These are phyloP conservation scores for Hymenoscyphus albidus DNA, from an alignment of 2,329 filamentous ascomycete genomes.

Conservation along the genomic window DNA sequence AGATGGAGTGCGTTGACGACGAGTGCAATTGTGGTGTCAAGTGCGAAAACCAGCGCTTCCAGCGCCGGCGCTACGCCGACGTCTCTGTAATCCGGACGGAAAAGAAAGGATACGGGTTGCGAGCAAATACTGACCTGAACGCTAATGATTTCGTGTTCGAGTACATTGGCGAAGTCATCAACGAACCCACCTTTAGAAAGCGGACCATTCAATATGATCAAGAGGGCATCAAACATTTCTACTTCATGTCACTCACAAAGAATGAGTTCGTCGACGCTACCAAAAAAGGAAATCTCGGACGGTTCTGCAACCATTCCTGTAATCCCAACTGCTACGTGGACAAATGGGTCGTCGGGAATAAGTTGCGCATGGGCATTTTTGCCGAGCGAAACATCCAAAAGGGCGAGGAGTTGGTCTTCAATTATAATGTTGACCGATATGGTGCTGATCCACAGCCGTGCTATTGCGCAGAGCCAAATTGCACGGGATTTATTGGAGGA, in stretches of 20 bases:
- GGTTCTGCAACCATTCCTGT: conserved; percentile 99
- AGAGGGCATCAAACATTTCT: conserved; percentile 98
- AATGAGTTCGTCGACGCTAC: conserved; percentile 97
- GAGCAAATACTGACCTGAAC: conserved; percentile 71
- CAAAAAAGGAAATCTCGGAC: conserved; percentile 89
- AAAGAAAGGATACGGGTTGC: conserved; percentile 93
- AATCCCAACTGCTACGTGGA: conserved; percentile 99
- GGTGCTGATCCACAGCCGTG: conserved; percentile 95
- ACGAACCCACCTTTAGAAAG: conserved; percentile 81
- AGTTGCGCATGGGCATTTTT: conserved; percentile 98
- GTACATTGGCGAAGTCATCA: conserved; percentile 97
- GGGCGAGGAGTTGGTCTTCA: conserved; percentile 95
- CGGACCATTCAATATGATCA: conserved; percentile 93
- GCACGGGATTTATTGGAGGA: conserved; percentile 92
- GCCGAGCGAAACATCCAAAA: conserved; percentile 77
- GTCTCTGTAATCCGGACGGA: conserved; percentile 97
- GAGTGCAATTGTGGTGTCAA: conserved; percentile 82
- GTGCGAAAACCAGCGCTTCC: conserved; percentile 94
- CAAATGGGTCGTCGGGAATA: conserved; percentile 98
- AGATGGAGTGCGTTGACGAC: conserved; percentile 85
- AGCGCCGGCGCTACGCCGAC: conserved; percentile 80
- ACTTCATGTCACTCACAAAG: conserved; percentile 98
- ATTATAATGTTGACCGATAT: conserved; percentile 99
- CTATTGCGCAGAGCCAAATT: conserved; percentile 93
- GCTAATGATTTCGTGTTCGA: conserved; percentile 93